These are phyloP conservation scores for Arthroderma sp. DNA, from an alignment of 2,329 filamentous ascomycete species.

Conservation along the genomic window DNA sequence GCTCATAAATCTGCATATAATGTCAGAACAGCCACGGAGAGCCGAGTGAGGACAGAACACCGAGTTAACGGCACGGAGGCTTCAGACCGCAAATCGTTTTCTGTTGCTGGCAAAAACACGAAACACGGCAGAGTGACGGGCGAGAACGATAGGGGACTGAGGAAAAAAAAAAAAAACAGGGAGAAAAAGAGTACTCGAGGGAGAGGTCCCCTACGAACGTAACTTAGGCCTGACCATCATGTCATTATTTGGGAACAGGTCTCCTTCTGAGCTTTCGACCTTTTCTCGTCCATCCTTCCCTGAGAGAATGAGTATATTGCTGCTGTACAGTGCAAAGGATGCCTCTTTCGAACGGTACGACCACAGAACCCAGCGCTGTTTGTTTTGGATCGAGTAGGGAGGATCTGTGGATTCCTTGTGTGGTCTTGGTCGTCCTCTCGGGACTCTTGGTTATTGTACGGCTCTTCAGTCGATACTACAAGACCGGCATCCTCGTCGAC, in stretches of 20 bases:
- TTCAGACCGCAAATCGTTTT: no score
- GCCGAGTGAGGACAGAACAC: no score
- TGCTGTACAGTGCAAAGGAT: not conserved
- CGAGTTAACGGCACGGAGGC: no score
- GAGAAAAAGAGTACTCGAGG: no score
- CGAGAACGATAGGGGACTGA: not conserved
- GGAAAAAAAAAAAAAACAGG: not conserved
- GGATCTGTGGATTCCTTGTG: not conserved
- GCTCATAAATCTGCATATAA: no score
- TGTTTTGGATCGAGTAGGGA: not conserved
- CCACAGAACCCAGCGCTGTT: not conserved
- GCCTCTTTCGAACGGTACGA: not conserved
- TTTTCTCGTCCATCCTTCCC: not conserved
- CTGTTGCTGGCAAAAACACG: not conserved
- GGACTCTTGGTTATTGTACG: slow-evolving; percentile 8
- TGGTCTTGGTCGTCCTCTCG: slow-evolving; percentile 7
- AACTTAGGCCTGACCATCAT: not conserved
- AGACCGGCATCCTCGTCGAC: slow-evolving; percentile 7
- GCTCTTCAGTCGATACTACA: slow-evolving; percentile 8
- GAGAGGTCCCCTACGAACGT: not conserved
- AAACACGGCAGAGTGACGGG: not conserved
- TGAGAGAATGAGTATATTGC: not conserved
- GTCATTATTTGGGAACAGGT: not conserved
- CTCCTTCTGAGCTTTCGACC: not conserved
- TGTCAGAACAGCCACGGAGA: no score